Evolutionary conservation across 2,329 filamentous ascomycete species (phyloP), one percentile per base, ranked within the genome.

Genomic region (Fusarium poae): DNA sequence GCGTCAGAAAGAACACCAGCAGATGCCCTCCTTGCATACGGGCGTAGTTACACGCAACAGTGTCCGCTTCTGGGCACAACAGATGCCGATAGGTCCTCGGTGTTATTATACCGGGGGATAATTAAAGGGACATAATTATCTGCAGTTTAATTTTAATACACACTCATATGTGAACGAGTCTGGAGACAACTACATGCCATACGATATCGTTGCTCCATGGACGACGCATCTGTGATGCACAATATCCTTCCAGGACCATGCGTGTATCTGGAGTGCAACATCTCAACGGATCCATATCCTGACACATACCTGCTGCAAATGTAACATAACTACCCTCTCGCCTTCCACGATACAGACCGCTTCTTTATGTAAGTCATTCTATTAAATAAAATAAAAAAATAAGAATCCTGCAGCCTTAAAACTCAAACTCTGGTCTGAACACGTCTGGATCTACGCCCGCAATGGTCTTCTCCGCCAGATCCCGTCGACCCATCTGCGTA

Each of bases 381-480:
- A 55, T 53, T 50, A 29, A n/a, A 32, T 12, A 29, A n/a, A 32
- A 8, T 25, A 25, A 51, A 39, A 39, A 30, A 25, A 30, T 20
- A 25, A 30, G 37, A 20, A 54, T 29, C 23, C 8, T 39, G 29
- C 39, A 44, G 52, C 32, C 39, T 74, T 79, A 88, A 74, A 97
- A 97, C 63, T 97, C 94, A 84, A 97, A 96, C 74, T 97, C 94
- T 60, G 89, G 89, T 75, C 94, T 88, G 84, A 99, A 97, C 39
- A 89, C 84, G 76, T 96, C 93, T 27, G 97, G 90, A 81, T 98
- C 93, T 83, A 99, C 95, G 27, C 94, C 95, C 1, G 90, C 88
- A 15, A 94, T 90, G 8, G 97, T 96, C 82, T 90, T 87, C 77
- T 98, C 94, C 5, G 92, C 91, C 76, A 99, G 78, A 80, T 99